Percentiles rank a stretch among this genome's conserved stretches.
phyloP scores from a whole-genome alignment of 2,329 filamentous ascomycete species.

The Fusarium coicis region DNA sequence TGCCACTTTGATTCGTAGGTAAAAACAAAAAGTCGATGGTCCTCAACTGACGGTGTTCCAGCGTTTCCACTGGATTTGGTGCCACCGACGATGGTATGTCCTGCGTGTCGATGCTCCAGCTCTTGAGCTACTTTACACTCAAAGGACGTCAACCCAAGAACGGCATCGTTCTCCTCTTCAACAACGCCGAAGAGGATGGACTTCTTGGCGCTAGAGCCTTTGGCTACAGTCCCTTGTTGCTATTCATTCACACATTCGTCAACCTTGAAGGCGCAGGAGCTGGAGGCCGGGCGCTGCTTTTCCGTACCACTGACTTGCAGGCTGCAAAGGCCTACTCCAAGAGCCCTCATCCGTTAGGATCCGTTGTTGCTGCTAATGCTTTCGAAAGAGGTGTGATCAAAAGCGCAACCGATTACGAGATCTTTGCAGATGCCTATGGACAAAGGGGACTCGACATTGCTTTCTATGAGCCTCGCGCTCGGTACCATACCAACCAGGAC shows the following conservation, averaged over 20 bases:
- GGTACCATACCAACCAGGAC: conserved; percentile 93
- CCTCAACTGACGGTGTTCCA: conserved; percentile 49
- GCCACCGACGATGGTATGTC: conserved; percentile 95
- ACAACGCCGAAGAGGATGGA: conserved; percentile 96
- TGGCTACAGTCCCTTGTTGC: conserved; percentile 81
- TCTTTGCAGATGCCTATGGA: conserved; percentile 81
- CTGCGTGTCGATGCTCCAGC: conserved; percentile 84
- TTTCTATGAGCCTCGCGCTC: conserved; percentile 85
- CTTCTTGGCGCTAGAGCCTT: conserved; percentile 89
- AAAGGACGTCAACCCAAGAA: conserved; percentile 77
- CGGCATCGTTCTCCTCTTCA: conserved; percentile 86
- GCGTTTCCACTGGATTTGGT: conserved; percentile 89
- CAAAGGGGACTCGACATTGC: conserved; percentile 91
- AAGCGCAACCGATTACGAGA: conserved; percentile 89
- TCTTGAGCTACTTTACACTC: conserved; percentile 86
- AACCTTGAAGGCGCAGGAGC: conserved; percentile 96
- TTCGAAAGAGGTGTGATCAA: conserved; percentile 82
- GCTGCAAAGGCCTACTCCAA: conserved; percentile 82
- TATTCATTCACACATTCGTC: conserved; percentile 86
- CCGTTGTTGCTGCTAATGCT: conserved; percentile 83
- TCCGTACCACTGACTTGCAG: conserved; percentile 88
- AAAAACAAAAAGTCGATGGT: no score
- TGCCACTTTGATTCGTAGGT: conserved; percentile 85
- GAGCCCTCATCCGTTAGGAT: conserved; percentile 81
- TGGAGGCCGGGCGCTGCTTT: conserved; percentile 86